phyloP scores from a whole-genome alignment of 2,329 filamentous ascomycete genomes.

The Colletotrichum shisoi region DNA sequence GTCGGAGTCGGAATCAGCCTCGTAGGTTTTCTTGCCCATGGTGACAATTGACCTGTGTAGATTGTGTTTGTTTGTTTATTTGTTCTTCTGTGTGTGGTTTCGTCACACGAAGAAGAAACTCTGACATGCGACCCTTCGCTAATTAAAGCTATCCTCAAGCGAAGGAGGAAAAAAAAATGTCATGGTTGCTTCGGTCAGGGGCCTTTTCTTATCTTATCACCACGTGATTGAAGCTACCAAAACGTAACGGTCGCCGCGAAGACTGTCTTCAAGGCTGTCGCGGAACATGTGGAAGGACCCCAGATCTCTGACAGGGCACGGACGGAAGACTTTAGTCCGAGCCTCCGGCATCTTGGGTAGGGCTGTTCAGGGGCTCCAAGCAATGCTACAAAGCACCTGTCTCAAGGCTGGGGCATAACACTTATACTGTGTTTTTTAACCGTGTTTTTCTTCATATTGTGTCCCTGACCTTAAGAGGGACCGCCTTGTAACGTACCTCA shows the following conservation, averaged over 20 bases:
- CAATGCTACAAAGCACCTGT: not conserved
- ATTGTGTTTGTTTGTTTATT: not conserved
- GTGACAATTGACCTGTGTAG: not conserved
- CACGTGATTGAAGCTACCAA: slow-evolving; percentile 14
- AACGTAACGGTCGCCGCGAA: not conserved
- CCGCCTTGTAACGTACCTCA: too few relatives aligned
- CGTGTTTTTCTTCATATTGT: too few relatives aligned
- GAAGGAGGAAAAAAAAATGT: slow-evolving; percentile 21
- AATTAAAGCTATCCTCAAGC: slow-evolving; percentile 13
- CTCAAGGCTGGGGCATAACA: not conserved
- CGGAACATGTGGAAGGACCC: not conserved
- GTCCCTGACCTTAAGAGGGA: too few relatives aligned
- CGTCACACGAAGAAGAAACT: slow-evolving; percentile 6
- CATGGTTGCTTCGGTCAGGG: slow-evolving; percentile 13
- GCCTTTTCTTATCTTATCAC: slow-evolving; percentile 33
- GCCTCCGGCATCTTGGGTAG: slow-evolving; percentile 23
- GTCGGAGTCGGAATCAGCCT: slow-evolving; percentile 28
- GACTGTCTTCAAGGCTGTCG: not conserved
- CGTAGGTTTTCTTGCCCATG: slow-evolving; percentile 28
- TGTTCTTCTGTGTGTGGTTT: not conserved
- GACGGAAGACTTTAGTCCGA: slow-evolving; percentile 10
- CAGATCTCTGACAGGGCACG: slow-evolving; percentile 19
- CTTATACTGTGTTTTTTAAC: too few relatives aligned
- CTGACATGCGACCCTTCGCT: slow-evolving; percentile 6
- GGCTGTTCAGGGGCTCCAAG: slow-evolving; percentile 17